These are phyloP conservation scores for Coccomyxa sp. DNA, from an alignment of 139 green algal genomes.

Conservation along the genomic window DNA sequence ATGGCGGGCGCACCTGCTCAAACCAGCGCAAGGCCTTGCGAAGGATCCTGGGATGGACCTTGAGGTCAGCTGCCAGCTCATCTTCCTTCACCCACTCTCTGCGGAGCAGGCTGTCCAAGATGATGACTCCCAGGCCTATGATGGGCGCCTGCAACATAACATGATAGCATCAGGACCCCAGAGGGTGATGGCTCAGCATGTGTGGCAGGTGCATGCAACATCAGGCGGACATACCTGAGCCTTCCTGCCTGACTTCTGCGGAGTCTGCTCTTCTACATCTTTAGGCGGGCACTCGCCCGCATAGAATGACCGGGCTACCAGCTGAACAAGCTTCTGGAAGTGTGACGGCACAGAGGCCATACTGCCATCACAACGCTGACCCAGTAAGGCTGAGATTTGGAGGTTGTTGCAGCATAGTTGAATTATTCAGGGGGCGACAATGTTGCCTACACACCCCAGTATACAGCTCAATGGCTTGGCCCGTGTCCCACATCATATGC, in stretches of 20 bases:
- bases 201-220: not conserved
- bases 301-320: conserved; percentile 27
- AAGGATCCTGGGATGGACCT: conserved; percentile 34
- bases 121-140: conserved; percentile 41
- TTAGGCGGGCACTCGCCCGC: conserved; percentile 16
- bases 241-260: not conserved
- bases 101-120: conserved; percentile 38
- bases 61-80: conserved; percentile 28
- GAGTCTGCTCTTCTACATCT: not conserved
- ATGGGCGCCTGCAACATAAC: conserved; percentile 7
- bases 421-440: not conserved
- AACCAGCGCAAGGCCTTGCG: conserved; percentile 31
- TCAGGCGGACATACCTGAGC: not conserved
- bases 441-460: too few species aligned
- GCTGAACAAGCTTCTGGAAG: conserved; percentile 18
- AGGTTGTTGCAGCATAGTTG: not conserved
- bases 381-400: not conserved
- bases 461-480: not conserved
- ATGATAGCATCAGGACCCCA: not conserved
- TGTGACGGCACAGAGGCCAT: not conserved
- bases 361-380: not conserved
- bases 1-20: conserved; percentile 17
- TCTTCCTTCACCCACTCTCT: conserved; percentile 46
- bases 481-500: not conserved
- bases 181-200: not conserved